These are phyloP conservation scores for Gaeumannomyces sp. DNA, from an alignment of 2,329 filamentous ascomycete genomes.

Conservation along the genomic window DNA sequence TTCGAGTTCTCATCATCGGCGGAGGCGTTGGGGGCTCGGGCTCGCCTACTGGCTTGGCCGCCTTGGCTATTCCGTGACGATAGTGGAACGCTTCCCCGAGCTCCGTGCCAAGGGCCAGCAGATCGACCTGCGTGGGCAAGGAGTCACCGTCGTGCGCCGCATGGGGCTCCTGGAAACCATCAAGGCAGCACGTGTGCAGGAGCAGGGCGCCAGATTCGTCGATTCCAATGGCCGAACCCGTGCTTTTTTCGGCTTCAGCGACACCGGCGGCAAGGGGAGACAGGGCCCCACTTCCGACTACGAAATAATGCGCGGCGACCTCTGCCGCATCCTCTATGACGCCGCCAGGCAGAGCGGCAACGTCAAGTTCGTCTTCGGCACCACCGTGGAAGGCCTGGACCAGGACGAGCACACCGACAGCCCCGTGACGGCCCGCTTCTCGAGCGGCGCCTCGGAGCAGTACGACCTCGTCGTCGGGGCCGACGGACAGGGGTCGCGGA, in stretches of 20 bases:
- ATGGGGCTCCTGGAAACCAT: conserved; percentile 34
- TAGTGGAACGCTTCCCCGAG: conserved; percentile 34
- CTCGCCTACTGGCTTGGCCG: conserved; percentile 35
- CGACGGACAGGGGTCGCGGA: conserved; percentile 45
- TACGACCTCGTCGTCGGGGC: conserved; percentile 49
- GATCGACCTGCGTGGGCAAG: conserved; percentile 38
- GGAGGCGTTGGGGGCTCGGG: conserved; percentile 37
- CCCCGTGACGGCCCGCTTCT: conserved; percentile 25
- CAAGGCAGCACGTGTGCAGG: conserved; percentile 32
- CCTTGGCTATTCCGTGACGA: conserved; percentile 30
- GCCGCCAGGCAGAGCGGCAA: conserved; percentile 21
- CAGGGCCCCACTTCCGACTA: conserved; percentile 48
- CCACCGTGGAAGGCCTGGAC: conserved; percentile 20
- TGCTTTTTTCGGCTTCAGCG: conserved; percentile 35
- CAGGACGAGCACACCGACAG: conserved; percentile 17
- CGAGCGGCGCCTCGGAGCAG: conserved; percentile 32
- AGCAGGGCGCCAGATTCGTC: conserved; percentile 42
- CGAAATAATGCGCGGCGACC: conserved; percentile 53
- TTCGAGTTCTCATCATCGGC: conserved; percentile 43
- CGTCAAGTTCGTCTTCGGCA: conserved; percentile 23
- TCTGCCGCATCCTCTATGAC: conserved; percentile 45
- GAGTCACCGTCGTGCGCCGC: conserved; percentile 30
- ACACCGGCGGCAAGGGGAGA: conserved; percentile 30
- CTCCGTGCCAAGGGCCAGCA: conserved; percentile 37
- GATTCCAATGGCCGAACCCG: conserved; percentile 29